These are phyloP conservation scores for Raffaelea albimanens DNA, from an alignment of 2,329 filamentous ascomycete species.

Conservation along the genomic window DNA sequence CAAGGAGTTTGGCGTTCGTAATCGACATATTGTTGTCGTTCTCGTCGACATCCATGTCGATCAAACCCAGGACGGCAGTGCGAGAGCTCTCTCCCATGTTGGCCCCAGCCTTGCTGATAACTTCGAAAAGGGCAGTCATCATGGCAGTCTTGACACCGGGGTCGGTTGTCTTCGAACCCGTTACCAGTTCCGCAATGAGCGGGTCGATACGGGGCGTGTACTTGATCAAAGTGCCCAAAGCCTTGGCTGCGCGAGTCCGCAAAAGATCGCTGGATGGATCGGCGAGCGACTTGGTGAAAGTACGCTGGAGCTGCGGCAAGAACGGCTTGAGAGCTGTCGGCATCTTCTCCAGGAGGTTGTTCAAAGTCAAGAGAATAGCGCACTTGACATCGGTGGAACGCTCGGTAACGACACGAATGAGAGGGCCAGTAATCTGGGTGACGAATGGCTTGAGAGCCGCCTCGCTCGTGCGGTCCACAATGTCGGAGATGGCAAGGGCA, in stretches of 20 bases:
- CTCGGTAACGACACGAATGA: slow-evolving; percentile 96
- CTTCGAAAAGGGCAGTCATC: slow-evolving; percentile 93
- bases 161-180: slow-evolving; percentile 88
- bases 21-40: slow-evolving; percentile 71
- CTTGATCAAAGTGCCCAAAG: slow-evolving; percentile 88
- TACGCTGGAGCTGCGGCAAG: slow-evolving; percentile 89
- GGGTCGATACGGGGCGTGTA: slow-evolving; percentile 93
- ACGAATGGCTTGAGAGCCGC: slow-evolving; percentile 88
- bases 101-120: slow-evolving; percentile 84
- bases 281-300: slow-evolving; percentile 91
- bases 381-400: slow-evolving; percentile 93
- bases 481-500: slow-evolving; percentile 88
- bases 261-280: slow-evolving; percentile 86
- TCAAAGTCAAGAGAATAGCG: slow-evolving; percentile 86
- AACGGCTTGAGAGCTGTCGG: slow-evolving; percentile 92
- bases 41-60: slow-evolving; percentile 75
- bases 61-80: slow-evolving; percentile 74
- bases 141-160: slow-evolving; percentile 85
- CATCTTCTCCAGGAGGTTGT: slow-evolving; percentile 94
- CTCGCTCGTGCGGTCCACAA: slow-evolving; percentile 84
- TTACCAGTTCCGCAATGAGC: slow-evolving; percentile 81
- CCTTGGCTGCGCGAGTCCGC: slow-evolving; percentile 81
- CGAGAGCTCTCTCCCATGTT: slow-evolving; percentile 94
- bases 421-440: slow-evolving; percentile 91
- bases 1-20: slow-evolving; percentile 82